These are phyloP conservation scores for Albugo candida DNA, from an alignment of 352 stramenopile genomes.

Conservation along the genomic window DNA sequence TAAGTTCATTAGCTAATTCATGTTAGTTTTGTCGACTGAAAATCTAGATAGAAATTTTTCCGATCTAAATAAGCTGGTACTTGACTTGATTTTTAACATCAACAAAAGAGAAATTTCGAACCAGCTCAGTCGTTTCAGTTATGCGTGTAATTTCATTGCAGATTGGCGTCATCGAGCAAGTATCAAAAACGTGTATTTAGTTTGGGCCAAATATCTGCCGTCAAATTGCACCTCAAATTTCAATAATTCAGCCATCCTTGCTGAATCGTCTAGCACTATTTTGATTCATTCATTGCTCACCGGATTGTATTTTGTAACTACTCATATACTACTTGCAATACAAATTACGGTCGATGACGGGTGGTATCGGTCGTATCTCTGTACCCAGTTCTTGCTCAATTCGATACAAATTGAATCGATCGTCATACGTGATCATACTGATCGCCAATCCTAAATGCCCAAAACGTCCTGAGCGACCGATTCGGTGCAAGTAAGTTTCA, in stretches of 20 bases:
- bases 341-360: conserved; percentile 94
- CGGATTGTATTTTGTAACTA: background rate
- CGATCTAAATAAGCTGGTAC: no score
- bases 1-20: no score
- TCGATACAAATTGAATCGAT: conserved; percentile 93
- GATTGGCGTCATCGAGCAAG: no score
- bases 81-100: background rate
- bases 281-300: background rate
- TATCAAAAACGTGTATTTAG: no score
- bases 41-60: no score
- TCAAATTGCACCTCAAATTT: no score
- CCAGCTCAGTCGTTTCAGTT: no score
- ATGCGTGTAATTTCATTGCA: no score
- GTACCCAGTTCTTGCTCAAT: conserved; percentile 99
- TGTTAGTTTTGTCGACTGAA: no score
- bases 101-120: background rate
- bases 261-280: background rate
- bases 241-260: background rate
- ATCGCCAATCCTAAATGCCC: conserved; percentile 98
- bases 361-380: conserved; percentile 97
- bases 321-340: conserved; percentile 82
- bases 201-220: no score
- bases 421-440: conserved; percentile 99
- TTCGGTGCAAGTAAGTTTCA: conserved; percentile 99
- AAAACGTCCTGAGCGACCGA: conserved; percentile 95